A percentile compares a stretch with the other conserved stretches of the same genome.
These are phyloP conservation scores for Plasmodium billcollinsi DNA, from an alignment of 169 alveolate species.

Conservation along the genomic window DNA sequence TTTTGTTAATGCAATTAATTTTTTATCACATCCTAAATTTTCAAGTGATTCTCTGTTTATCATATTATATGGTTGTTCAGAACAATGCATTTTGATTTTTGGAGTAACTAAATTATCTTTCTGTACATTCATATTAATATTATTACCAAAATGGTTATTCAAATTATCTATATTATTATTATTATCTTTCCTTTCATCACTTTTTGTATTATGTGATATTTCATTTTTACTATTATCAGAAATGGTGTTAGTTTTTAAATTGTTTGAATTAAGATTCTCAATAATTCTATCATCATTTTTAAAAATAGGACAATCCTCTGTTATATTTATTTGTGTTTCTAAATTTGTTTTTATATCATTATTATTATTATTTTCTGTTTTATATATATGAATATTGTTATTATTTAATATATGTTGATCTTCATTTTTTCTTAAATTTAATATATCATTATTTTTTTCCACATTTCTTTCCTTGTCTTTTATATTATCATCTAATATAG, in stretches of 20 bases:
- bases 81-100: slow-evolving; percentile 12
- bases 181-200: too few relatives aligned
- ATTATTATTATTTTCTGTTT: neutral
- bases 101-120: neutral
- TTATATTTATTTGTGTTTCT: slow-evolving; percentile 8
- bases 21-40: slow-evolving; percentile 31
- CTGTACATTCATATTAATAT: too few relatives aligned
- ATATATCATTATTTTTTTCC: slow-evolving; percentile 14
- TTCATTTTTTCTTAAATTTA: slow-evolving; percentile 7
- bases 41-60: neutral
- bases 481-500: slow-evolving; percentile 3
- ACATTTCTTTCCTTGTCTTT: slow-evolving; percentile 20
- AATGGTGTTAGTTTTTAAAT: too few relatives aligned
- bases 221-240: too few relatives aligned
- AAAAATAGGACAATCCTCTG: slow-evolving; percentile 6
- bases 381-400: neutral
- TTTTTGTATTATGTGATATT: too few relatives aligned
- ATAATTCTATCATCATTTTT: too few relatives aligned
- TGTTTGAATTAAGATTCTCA: too few relatives aligned
- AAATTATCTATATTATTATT: too few relatives aligned
- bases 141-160: too few relatives aligned
- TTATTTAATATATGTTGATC: slow-evolving; percentile 20
- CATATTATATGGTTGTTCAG: too few relatives aligned
- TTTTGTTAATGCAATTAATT: slow-evolving; percentile 49
- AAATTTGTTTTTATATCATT: slow-evolving; percentile 10